These are phyloP conservation scores for Beauveria bassiana DNA, from an alignment of 2,329 filamentous ascomycete species.

Conservation along the genomic window DNA sequence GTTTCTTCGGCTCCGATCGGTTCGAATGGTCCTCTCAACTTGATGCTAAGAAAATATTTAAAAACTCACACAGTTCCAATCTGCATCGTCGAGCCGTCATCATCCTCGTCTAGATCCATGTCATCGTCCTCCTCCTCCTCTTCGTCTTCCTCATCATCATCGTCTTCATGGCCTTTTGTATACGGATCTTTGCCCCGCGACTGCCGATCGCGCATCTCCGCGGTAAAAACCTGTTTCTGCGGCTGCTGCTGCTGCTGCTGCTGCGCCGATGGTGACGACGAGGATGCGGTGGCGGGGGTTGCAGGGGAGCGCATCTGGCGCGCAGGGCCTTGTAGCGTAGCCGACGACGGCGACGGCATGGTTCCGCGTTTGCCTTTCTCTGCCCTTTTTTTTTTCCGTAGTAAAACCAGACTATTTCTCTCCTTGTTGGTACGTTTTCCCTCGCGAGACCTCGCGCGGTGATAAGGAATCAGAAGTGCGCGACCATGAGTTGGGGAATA, in stretches of 20 bases:
- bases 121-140: slow-evolving; percentile 15
- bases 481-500: not conserved
- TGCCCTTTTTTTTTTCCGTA: no score
- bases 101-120: slow-evolving; percentile 6
- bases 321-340: not conserved
- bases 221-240: not conserved
- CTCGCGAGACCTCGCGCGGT: no score
- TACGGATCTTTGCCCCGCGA: slow-evolving; percentile 52
- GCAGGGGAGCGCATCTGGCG: not conserved
- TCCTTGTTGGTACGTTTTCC: no score
- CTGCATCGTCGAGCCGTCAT: slow-evolving; percentile 10
- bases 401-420: no score
- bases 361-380: no score
- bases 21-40: no score
- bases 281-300: not conserved
- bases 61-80: slow-evolving; percentile 14
- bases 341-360: no score
- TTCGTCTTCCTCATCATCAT: slow-evolving; percentile 23
- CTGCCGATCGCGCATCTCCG: slow-evolving; percentile 49
- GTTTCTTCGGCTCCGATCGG: no score
- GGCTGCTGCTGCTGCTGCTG: not conserved
- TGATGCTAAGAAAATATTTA: not conserved
- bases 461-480: no score
- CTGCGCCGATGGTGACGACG: not conserved
- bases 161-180: slow-evolving; percentile 15